These are phyloP conservation scores for Mortierella sp. DNA, from an alignment of 371 early-diverging fungal genomes.

Conservation along the genomic window DNA sequence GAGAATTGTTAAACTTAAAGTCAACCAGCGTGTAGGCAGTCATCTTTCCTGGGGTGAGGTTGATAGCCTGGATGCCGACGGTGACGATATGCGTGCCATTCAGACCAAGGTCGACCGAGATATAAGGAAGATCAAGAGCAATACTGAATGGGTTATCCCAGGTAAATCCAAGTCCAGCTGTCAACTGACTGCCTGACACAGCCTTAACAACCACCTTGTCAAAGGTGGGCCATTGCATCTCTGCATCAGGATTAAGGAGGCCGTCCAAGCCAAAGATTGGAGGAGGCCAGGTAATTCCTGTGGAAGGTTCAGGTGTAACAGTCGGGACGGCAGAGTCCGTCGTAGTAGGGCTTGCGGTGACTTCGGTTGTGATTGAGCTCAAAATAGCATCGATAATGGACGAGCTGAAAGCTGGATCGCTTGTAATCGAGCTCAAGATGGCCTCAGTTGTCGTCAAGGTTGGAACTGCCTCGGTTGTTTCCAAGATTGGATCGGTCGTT, in stretches of 20 bases:
- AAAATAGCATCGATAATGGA: no score
- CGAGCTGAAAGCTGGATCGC: no score
- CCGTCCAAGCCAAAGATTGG: constrained; percentile 36
- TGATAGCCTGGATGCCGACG: constrained; percentile 22
- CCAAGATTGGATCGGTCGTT: no score
- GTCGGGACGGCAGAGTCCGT: constrained; percentile 10
- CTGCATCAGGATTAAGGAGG: constrained; percentile 25
- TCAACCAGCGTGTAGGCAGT: constrained; percentile 27
- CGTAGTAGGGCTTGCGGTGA: no score
- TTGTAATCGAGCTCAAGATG: no score
- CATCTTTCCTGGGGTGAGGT: constrained; percentile 37
- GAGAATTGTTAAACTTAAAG: constrained; percentile 45
- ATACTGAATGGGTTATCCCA: constrained; percentile 48
- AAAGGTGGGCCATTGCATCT: constrained; percentile 24
- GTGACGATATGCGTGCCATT: constrained; percentile 41
- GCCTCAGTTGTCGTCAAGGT: no score
- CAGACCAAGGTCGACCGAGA: constrained; percentile 34
- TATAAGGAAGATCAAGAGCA: constrained; percentile 36
- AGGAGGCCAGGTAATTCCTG: constrained; percentile 2
- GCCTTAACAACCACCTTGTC: constrained; percentile 40
- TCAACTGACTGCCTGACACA: constrained; percentile 31
- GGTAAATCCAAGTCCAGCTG: constrained; percentile 38
- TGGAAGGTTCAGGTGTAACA: constrained; percentile 1
- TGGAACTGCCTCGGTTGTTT: no score
- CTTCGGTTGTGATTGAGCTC: no score